Conservation (phyloP, 108 stramenopile genomes). For the Poteriospumella lacustris region DNA sequence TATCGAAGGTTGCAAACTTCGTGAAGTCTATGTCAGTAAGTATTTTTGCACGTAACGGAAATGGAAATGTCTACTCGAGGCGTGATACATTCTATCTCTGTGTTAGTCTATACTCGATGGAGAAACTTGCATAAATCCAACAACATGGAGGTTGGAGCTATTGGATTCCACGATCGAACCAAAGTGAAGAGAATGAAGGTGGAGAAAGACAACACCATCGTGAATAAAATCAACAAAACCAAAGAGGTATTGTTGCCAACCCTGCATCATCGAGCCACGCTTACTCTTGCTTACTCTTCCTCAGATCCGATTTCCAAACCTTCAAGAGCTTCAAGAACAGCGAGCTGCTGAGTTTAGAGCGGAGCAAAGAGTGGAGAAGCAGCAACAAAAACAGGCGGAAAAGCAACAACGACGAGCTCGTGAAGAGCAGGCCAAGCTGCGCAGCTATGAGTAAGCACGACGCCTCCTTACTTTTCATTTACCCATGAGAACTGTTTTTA, state of each 20-base stretch:
- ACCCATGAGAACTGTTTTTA: not conserved
- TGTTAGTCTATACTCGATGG: conserved; percentile 58
- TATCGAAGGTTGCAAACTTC: conserved; percentile 61
- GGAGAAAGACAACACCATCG: conserved; percentile 55
- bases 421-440: conserved; percentile 32
- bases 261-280: not conserved
- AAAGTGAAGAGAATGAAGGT: conserved; percentile 45
- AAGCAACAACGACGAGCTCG: conserved; percentile 15
- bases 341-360: conserved; percentile 26
- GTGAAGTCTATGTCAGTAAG: conserved; percentile 41
- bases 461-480: not conserved
- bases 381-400: conserved; percentile 22
- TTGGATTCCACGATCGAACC: conserved; percentile 57
- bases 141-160: conserved; percentile 56
- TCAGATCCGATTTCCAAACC: conserved; percentile 48
- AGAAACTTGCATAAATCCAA: conserved; percentile 56
- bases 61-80: not conserved
- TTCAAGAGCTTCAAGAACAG: conserved; percentile 29
- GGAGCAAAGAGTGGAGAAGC: conserved; percentile 3
- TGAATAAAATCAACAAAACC: conserved; percentile 51
- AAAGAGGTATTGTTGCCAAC: conserved; percentile 19
- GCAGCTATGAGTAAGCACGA: conserved; percentile 33
- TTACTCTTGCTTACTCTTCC: not conserved
- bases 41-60: not conserved
- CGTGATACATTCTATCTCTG: not conserved